Evolutionary conservation across 2,329 filamentous ascomycete genomes (phyloP).

Genomic region (Trichoderma sp.): DNA sequence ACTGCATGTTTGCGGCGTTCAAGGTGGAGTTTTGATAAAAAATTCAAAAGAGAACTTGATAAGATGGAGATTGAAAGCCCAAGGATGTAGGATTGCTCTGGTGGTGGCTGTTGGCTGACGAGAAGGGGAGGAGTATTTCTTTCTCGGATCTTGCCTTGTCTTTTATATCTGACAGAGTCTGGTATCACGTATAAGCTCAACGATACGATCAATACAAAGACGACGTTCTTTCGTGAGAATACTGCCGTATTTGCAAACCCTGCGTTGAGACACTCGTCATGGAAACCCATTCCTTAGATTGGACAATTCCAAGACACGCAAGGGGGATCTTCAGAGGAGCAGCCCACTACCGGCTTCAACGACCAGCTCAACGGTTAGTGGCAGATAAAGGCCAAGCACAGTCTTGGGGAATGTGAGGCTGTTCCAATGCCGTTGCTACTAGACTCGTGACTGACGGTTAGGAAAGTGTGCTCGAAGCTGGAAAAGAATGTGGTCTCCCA

Average conservation of each 20-base stretch:
- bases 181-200: neutral
- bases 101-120: neutral
- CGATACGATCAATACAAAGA: neutral
- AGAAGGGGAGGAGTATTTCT: too few species aligned
- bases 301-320: neutral
- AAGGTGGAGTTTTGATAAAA: neutral
- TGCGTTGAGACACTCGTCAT: neutral
- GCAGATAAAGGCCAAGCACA: neutral
- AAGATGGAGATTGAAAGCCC: neutral
- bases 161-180: neutral
- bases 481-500: neutral
- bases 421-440: neutral
- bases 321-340: neutral
- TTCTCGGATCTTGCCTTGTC: neutral
- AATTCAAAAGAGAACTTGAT: too few species aligned
- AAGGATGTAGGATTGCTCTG: neutral
- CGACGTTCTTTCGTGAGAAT: neutral
- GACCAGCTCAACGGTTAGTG: neutral
- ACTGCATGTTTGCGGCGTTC: constrained; percentile 25
- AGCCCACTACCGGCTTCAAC: neutral
- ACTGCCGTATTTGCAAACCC: neutral
- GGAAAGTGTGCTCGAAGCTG: neutral
- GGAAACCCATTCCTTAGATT: neutral
- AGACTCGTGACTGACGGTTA: neutral
- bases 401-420: neutral